A percentile compares a stretch with the other conserved stretches of the same genome.
Evolutionary conservation across 164 flowering plant genomes (phyloP).

Genomic region (Platanus orientalis): DNA sequence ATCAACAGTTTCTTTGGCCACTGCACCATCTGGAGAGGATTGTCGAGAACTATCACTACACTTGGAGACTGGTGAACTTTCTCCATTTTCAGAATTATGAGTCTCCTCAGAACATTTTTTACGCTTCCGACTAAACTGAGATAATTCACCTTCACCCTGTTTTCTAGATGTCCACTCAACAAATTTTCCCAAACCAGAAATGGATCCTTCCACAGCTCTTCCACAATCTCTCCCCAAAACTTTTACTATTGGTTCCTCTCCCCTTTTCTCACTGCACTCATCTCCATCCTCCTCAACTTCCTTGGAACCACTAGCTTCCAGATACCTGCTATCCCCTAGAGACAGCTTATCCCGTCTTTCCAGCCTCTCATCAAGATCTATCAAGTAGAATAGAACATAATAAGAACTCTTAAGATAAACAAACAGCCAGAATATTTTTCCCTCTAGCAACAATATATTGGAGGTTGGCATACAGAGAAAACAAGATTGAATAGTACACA

Average conservation of each 20-base stretch:
- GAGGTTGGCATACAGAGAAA: no score
- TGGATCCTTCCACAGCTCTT: slow-evolving; percentile 16
- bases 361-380: slow-evolving; percentile 28
- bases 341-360: slow-evolving; percentile 13
- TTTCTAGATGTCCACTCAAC: no score
- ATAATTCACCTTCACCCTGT: slow-evolving; percentile 6
- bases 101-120: slow-evolving; percentile 6
- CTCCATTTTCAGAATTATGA: slow-evolving; percentile 10
- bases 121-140: slow-evolving; percentile 14
- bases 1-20: slow-evolving; percentile 6
- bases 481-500: not conserved
- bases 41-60: slow-evolving; percentile 11
- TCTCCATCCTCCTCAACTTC: slow-evolving; percentile 17
- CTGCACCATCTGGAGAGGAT: slow-evolving; percentile 7
- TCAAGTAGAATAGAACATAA: slow-evolving; percentile 5
- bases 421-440: not conserved
- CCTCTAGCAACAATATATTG: not conserved
- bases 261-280: slow-evolving; percentile 14
- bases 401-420: not conserved
- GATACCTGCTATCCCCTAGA: slow-evolving; percentile 7
- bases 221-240: slow-evolving; percentile 7
- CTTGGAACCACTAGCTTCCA: slow-evolving; percentile 9
- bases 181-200: no score
- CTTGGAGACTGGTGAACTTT: slow-evolving; percentile 10
- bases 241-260: slow-evolving; percentile 11